Evolutionary conservation across 2,329 filamentous ascomycete genomes (phyloP).

Genomic region (Fusarium anthophilum): DNA sequence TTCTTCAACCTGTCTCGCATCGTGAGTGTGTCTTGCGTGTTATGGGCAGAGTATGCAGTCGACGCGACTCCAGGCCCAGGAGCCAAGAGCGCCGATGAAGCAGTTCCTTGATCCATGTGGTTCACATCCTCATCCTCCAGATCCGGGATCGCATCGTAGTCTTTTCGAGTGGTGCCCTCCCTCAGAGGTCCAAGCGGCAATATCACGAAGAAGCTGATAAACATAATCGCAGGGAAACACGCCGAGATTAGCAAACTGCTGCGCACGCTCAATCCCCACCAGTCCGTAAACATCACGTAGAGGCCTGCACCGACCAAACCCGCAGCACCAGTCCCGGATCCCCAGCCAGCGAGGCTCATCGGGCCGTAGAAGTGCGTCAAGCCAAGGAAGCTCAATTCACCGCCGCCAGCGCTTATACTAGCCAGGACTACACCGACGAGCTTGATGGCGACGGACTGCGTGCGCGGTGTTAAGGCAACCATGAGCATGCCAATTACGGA

Average conservation of each 20-base stretch:
- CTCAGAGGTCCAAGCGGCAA: slow-evolving; percentile 75
- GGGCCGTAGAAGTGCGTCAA: slow-evolving; percentile 93
- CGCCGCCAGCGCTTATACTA: slow-evolving; percentile 84
- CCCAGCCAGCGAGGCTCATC: slow-evolving; percentile 89
- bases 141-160: slow-evolving; percentile 65
- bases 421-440: slow-evolving; percentile 85
- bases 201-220: slow-evolving; percentile 84
- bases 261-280: slow-evolving; percentile 77
- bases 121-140: slow-evolving; percentile 51
- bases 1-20: slow-evolving; percentile 69
- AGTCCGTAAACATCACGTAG: slow-evolving; percentile 87
- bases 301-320: slow-evolving; percentile 87
- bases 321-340: slow-evolving; percentile 89
- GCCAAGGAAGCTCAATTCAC: slow-evolving; percentile 90
- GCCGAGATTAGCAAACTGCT: slow-evolving; percentile 81
- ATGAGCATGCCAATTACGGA: slow-evolving; percentile 90
- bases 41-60: slow-evolving; percentile 50
- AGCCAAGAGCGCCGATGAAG: slow-evolving; percentile 60
- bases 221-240: slow-evolving; percentile 82
- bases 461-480: slow-evolving; percentile 79
- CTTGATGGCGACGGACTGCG: slow-evolving; percentile 74
- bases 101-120: slow-evolving; percentile 48
- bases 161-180: slow-evolving; percentile 53
- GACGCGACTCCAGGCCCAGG: slow-evolving; percentile 52
- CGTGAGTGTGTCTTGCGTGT: slow-evolving; percentile 41